These are phyloP conservation scores for Castanospermum australe DNA, from an alignment of 306 rosid species.

Conservation along the genomic window DNA sequence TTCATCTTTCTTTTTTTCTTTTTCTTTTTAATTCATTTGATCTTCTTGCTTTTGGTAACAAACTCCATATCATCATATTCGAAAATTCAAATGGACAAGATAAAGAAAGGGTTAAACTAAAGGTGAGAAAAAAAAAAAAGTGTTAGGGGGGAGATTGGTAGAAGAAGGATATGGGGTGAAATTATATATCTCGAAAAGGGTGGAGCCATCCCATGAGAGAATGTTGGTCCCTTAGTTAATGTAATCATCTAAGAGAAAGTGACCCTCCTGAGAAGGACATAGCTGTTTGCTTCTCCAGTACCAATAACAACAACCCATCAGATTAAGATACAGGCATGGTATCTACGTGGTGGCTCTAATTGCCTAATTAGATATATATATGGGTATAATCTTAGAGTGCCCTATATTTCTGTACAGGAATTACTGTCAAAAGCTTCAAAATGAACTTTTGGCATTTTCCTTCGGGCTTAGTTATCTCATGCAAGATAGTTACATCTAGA, in stretches of 20 bases:
- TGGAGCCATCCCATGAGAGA: constrained; percentile 54
- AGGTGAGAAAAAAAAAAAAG: neutral
- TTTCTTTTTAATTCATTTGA: neutral
- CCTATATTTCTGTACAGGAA: neutral
- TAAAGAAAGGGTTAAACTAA: constrained; percentile 4
- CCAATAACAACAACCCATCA: constrained; percentile 37
- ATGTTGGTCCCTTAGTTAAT: constrained; percentile 68
- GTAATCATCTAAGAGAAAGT: constrained; percentile 46
- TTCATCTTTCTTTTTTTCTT: neutral
- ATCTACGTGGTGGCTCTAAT: constrained; percentile 9
- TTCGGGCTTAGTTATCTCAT: neutral
- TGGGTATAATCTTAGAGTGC: constrained; percentile 6
- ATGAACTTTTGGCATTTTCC: constrained; percentile 31
- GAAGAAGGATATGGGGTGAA: too few relatives aligned
- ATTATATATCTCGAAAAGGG: constrained; percentile 32
- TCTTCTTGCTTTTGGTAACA: neutral
- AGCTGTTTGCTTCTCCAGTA: constrained; percentile 43
- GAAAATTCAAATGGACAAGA: neutral
- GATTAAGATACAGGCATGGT: constrained; percentile 21
- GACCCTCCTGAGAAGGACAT: constrained; percentile 67
- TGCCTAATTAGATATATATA: constrained; percentile 15
- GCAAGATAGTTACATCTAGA: neutral
- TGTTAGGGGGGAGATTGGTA: too few relatives aligned
- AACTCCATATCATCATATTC: neutral
- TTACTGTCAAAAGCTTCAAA: constrained; percentile 10